These are phyloP conservation scores for Atractiella rhizophila DNA, from an alignment of 768 basidiomycete genomes.

Conservation along the genomic window DNA sequence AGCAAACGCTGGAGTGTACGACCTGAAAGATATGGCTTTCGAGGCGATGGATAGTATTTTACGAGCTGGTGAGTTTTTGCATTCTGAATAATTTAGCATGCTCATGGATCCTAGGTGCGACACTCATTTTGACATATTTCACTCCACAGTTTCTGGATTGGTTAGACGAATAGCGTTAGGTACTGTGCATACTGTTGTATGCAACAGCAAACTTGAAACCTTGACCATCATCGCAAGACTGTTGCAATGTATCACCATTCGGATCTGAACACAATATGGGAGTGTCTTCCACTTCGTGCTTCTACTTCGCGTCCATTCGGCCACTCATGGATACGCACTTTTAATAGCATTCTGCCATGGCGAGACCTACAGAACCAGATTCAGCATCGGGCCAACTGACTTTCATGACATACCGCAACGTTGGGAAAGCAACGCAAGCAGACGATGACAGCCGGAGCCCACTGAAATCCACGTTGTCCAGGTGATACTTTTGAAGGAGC, in stretches of 20 bases:
- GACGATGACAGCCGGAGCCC: constrained; percentile 67
- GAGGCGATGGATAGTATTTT: constrained; percentile 78
- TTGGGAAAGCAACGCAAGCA: constrained; percentile 93
- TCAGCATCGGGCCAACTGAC: constrained; percentile 8
- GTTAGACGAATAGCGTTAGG: no score
- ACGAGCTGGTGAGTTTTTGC: constrained; percentile 42
- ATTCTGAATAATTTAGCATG: background rate
- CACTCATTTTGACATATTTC: constrained; percentile 78
- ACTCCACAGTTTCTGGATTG: constrained; percentile 77
- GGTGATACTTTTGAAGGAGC: constrained; percentile 55
- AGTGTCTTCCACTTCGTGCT: constrained; percentile 69
- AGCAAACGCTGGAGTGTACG: constrained; percentile 78
- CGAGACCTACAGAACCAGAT: constrained; percentile 27
- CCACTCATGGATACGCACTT: constrained; percentile 59
- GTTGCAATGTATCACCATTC: no score
- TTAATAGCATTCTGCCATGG: constrained; percentile 55
- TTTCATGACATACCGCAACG: no score
- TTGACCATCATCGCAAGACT: no score
- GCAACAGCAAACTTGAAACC: no score
- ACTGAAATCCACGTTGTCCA: constrained; percentile 59
- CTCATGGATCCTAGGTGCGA: constrained; percentile 34
- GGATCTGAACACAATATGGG: no score
- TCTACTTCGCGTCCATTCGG: constrained; percentile 79
- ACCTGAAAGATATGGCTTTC: constrained; percentile 73
- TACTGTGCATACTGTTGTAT: no score